These are phyloP conservation scores for Diaporthe capsici DNA, from an alignment of 2,329 filamentous ascomycete genomes.

Conservation along the genomic window DNA sequence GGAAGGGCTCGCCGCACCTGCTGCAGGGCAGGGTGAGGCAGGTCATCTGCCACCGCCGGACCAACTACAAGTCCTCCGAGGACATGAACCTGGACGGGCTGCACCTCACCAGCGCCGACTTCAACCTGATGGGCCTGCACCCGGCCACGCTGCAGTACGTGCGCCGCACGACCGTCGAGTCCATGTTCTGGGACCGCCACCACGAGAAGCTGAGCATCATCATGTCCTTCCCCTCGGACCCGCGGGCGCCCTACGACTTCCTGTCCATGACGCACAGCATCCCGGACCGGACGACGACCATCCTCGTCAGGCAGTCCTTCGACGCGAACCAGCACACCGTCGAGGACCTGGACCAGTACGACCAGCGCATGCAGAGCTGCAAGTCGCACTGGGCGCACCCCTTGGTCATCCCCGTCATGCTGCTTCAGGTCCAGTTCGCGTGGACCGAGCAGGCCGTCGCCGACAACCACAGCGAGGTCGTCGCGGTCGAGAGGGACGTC, in stretches of 20 bases:
- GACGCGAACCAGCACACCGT: conserved; percentile 57
- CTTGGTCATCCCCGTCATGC: conserved; percentile 59
- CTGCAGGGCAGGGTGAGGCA: conserved; percentile 54
- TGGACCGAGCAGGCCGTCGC: conserved; percentile 60
- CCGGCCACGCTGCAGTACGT: conserved; percentile 57
- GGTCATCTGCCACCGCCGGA: conserved; percentile 56
- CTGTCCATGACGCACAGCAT: conserved; percentile 62
- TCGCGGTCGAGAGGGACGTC: conserved; percentile 58
- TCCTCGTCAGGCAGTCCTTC: conserved; percentile 60
- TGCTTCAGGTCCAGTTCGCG: conserved; percentile 62
- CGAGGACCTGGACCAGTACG: conserved; percentile 62
- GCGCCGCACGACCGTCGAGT: conserved; percentile 56
- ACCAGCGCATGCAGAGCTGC: conserved; percentile 60
- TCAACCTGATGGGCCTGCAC: conserved; percentile 54
- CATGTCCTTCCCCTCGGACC: conserved; percentile 60
- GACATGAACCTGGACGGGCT: conserved; percentile 53
- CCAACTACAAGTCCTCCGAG: conserved; percentile 43
- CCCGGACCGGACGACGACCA: conserved; percentile 54
- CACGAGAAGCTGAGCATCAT: conserved; percentile 56
- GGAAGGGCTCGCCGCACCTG: conserved; percentile 27
- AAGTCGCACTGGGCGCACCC: conserved; percentile 61
- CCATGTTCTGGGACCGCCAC: conserved; percentile 57
- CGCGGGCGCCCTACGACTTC: conserved; percentile 62
- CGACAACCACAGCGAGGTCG: conserved; percentile 59
- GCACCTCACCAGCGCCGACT: conserved; percentile 53